A percentile compares a stretch with the other conserved stretches of the same genome.
These are phyloP conservation scores for Citrullus mucosospermus DNA, from an alignment of 306 rosid genomes.

Conservation along the genomic window DNA sequence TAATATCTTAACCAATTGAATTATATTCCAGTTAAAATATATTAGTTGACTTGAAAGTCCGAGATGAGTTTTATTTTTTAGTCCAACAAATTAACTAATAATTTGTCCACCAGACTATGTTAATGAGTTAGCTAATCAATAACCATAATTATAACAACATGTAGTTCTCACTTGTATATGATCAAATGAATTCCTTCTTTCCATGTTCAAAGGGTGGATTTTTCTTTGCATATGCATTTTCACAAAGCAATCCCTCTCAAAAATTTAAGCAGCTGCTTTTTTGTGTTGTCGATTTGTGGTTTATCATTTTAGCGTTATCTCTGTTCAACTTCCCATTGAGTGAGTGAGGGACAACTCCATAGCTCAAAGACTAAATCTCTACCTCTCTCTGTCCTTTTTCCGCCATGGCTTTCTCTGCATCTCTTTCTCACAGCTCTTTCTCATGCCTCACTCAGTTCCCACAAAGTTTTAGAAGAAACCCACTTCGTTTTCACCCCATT, in stretches of 20 bases:
- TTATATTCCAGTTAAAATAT: too few relatives aligned
- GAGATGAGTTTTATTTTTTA: too few relatives aligned
- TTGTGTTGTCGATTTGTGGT: neutral
- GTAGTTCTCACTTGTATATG: too few relatives aligned
- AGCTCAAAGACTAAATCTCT: neutral
- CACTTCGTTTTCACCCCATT: slow-evolving; percentile 20
- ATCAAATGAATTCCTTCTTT: neutral
- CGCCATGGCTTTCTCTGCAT: slow-evolving; percentile 47
- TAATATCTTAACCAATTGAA: too few relatives aligned
- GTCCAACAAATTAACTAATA: too few relatives aligned
- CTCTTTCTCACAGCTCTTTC: slow-evolving; percentile 29
- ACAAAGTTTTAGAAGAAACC: slow-evolving; percentile 30
- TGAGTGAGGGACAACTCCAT: neutral
- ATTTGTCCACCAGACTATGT: too few relatives aligned
- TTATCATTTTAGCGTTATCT: neutral
- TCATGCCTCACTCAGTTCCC: slow-evolving; percentile 26
- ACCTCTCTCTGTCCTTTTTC: slow-evolving; percentile 8
- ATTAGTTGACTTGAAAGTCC: too few relatives aligned
- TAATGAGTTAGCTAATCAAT: too few relatives aligned
- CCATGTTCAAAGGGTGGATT: neutral
- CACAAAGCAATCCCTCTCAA: neutral
- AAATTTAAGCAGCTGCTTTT: neutral
- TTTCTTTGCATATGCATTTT: neutral
- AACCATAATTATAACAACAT: too few relatives aligned
- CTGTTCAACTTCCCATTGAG: neutral